phyloP scores from a whole-genome alignment of 306 rosid species.

The Leucaena leucocephala region DNA sequence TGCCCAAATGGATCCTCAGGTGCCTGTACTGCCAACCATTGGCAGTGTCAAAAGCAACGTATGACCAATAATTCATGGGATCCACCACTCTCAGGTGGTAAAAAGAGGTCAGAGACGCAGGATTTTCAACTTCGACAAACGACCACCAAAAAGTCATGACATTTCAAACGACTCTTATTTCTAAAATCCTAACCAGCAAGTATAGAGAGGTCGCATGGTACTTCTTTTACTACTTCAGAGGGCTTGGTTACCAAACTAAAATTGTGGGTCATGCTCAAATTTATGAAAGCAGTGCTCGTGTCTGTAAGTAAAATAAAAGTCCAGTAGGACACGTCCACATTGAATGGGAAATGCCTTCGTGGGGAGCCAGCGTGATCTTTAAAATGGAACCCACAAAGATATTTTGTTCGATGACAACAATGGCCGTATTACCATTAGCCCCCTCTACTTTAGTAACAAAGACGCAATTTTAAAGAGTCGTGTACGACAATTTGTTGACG shows the following conservation, averaged over 20 bases:
- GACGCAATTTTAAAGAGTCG: constrained; percentile 37
- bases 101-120: background rate
- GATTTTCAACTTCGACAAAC: constrained; percentile 37
- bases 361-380: constrained; percentile 34
- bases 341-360: constrained; percentile 37
- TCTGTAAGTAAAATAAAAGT: constrained; percentile 8
- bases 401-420: constrained; percentile 21
- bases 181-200: constrained; percentile 31
- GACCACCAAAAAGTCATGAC: constrained; percentile 27
- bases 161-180: constrained; percentile 1
- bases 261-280: constrained; percentile 52
- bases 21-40: background rate
- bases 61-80: constrained; percentile 26
- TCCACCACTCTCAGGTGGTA: constrained; percentile 30
- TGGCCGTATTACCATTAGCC: constrained; percentile 30
- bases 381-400: constrained; percentile 74
- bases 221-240: too few species aligned
- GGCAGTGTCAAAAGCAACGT: constrained; percentile 21
- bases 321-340: constrained; percentile 41
- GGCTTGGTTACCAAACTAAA: constrained; percentile 27
- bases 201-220: constrained; percentile 42
- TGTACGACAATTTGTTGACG: constrained; percentile 38
- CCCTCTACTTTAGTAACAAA: constrained; percentile 26
- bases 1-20: constrained; percentile 24
- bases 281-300: constrained; percentile 27